Conservation (phyloP, 2,329 filamentous ascomycete species). For the Aspergillus phoenicis region DNA sequence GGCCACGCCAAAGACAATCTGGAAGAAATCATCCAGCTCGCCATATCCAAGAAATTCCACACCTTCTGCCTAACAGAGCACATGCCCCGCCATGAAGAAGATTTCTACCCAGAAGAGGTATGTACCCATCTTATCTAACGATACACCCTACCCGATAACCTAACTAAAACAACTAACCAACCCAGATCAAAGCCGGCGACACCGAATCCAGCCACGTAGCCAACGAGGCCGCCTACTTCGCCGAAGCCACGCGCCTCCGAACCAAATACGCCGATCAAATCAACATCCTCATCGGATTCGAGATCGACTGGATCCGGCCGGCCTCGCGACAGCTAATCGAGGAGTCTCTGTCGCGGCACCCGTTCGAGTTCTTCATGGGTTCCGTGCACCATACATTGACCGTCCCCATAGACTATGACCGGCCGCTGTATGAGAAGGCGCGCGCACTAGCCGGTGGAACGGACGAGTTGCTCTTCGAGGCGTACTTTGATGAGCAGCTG, state of each 20-base stretch:
- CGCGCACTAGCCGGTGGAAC: conserved; percentile 58
- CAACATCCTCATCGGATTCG: conserved; percentile 83
- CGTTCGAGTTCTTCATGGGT: conserved; percentile 87
- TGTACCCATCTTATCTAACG: not conserved
- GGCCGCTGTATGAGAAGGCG: conserved; percentile 66
- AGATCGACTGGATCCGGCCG: conserved; percentile 87
- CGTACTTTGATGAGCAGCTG: conserved; percentile 86
- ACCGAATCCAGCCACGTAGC: conserved; percentile 44
- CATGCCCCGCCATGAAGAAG: conserved; percentile 78
- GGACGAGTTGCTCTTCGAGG: conserved; percentile 74
- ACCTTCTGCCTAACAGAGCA: conserved; percentile 91
- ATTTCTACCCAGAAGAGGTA: conserved; percentile 93
- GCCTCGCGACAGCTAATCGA: conserved; percentile 63
- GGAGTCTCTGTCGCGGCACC: conserved; percentile 60
- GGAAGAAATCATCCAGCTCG: conserved; percentile 78
- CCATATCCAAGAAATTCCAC: conserved; percentile 76
- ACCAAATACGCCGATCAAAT: conserved; percentile 70
- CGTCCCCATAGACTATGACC: conserved; percentile 87
- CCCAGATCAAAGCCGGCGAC: conserved; percentile 34
- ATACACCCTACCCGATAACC: not conserved
- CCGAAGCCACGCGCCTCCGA: conserved; percentile 74
- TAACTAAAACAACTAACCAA: not conserved
- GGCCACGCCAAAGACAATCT: conserved; percentile 83
- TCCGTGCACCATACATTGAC: conserved; percentile 87
- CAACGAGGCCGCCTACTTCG: conserved; percentile 66